Base-by-base conservation (phyloP, 2,329 filamentous ascomycete genomes). In the Cyphellophora attinorum region DNA sequence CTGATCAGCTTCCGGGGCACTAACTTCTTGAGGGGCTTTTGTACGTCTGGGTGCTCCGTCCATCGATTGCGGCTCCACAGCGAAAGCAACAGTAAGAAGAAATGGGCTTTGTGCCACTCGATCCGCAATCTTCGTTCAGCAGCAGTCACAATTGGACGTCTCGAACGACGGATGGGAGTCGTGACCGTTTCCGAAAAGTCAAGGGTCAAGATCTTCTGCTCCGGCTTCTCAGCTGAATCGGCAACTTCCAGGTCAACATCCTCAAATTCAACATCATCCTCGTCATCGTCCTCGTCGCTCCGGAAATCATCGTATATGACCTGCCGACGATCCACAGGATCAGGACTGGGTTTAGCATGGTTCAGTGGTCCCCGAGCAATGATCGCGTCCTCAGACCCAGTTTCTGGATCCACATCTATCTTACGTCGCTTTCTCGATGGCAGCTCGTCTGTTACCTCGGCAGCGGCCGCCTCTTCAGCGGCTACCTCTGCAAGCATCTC, bases 171-270 rank as follows among this genome's bases (percentile, higher is more conserved):
- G 12, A 19, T 34, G n/a, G 37, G 15, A n/a, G 35, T 42, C 15
- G 21, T 28, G 21, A 11, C 34, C 6, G 34, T 32, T 43, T 21
- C 46, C 42, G 44, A 44, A 6, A 61, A 47, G 13, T 52, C 56
- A 27, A 63, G 49, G 25, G 59, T 49, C 16, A 61, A 44, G 40
- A 37, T 15, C 31, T 53, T 62, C 11, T 61, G 47, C 4, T 56
- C 64, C 27, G 58, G 60, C 34, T 59, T 49, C 5, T 61, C 40
- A 28, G 21, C 12, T 21, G 48, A 5, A 80, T 76, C 13, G 71
- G 77, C 49, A 91, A 91, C 5, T 94, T 95, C 59, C 91, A 98
- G 56, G 96, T 98, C 61, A 98, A 95, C 60, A 96, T 91, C 0
- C 67, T 98, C 33, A 98, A 98, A 54, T 35, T 72, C 72, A 4